Conservation (phyloP, 73 alveolate genomes). For the Tetrahymena thermophila region DNA sequence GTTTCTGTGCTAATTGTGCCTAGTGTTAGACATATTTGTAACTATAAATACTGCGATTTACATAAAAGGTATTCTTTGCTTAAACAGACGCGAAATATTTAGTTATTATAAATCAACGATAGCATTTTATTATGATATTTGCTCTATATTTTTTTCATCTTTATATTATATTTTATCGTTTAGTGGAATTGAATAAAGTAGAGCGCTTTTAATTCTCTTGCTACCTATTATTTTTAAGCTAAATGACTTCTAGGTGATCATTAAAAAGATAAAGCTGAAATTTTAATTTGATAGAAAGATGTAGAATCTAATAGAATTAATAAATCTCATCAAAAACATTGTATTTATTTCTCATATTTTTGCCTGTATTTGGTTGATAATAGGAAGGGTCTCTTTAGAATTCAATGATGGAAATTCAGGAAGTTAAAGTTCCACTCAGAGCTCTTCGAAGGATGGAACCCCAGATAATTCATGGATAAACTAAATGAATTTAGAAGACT, state of each 20-base stretch:
- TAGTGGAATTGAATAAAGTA: not conserved
- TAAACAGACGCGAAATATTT: not conserved
- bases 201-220: not conserved
- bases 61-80: not conserved
- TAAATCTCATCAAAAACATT: slow-evolving; percentile 7
- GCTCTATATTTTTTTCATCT: not conserved
- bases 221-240: not conserved
- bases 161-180: not conserved
- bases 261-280: not conserved
- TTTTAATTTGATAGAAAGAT: not conserved
- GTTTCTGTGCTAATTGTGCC: not conserved
- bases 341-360: slow-evolving; percentile 30
- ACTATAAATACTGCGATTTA: not conserved
- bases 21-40: not conserved
- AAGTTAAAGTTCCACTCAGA: not conserved
- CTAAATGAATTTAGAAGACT: not conserved
- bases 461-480: not conserved
- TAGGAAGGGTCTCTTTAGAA: not conserved
- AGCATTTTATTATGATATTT: not conserved
- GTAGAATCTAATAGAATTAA: slow-evolving; percentile 7
- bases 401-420: not conserved
- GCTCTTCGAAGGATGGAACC: not conserved
- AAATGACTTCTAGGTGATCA: not conserved
- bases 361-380: slow-evolving; percentile 22
- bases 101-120: not conserved